A percentile compares a stretch with the other conserved stretches of the same genome.
phyloP scores from a whole-genome alignment of 768 basidiomycete species.

The Tulasnella sp. region DNA sequence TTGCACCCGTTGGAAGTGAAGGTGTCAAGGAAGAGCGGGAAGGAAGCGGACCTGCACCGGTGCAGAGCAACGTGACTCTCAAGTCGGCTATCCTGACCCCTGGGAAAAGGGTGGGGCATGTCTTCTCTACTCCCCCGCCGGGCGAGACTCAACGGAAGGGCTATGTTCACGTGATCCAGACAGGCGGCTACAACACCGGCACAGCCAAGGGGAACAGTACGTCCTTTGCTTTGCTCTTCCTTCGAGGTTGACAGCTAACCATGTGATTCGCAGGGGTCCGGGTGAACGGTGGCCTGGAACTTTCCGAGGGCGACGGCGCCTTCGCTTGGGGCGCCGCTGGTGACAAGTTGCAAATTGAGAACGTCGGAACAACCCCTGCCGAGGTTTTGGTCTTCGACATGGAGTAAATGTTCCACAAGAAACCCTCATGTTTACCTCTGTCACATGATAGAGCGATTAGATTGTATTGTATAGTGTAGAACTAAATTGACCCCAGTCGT shows the following conservation, averaged over 20 bases:
- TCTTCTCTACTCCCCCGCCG: constrained; percentile 39
- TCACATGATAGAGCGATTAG: too few relatives aligned
- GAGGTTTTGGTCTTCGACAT: constrained; percentile 27
- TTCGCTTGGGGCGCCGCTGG: constrained; percentile 18
- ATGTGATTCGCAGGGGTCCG: background rate
- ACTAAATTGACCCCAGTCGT: too few relatives aligned
- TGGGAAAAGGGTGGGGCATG: constrained; percentile 50
- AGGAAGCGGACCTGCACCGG: constrained; percentile 73
- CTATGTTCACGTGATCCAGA: constrained; percentile 85
- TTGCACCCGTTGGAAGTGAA: constrained; percentile 62
- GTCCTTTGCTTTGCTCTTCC: background rate
- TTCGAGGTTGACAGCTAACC: too few relatives aligned
- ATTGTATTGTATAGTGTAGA: too few relatives aligned
- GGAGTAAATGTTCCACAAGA: too few relatives aligned
- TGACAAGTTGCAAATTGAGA: constrained; percentile 24
- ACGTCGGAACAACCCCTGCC: constrained; percentile 15
- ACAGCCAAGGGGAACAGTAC: constrained; percentile 44
- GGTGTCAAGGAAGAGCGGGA: constrained; percentile 63
- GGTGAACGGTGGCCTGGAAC: constrained; percentile 26
- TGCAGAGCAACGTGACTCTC: constrained; percentile 62
- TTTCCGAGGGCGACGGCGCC: constrained; percentile 25
- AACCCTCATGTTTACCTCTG: too few relatives aligned
- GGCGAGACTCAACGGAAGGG: constrained; percentile 47
- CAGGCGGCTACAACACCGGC: constrained; percentile 68
- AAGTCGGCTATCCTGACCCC: constrained; percentile 68